phyloP scores from a whole-genome alignment of 345 rosid genomes.

The Theobroma cacao region DNA sequence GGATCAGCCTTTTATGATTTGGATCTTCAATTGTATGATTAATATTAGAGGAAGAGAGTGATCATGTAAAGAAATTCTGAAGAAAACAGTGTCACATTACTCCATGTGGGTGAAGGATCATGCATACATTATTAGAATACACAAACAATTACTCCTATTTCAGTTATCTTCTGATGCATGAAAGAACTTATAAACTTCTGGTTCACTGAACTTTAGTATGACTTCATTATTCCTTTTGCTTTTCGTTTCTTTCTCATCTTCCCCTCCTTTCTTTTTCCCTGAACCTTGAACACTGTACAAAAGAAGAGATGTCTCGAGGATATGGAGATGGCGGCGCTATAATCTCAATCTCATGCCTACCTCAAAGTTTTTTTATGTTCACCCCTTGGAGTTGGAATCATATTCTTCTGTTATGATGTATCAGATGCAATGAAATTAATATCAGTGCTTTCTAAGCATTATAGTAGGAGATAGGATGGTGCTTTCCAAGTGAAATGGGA shows the following conservation, averaged over 20 bases:
- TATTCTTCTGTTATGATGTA: conserved; percentile 5
- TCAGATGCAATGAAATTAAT: background rate
- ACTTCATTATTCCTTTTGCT: background rate
- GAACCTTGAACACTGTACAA: background rate
- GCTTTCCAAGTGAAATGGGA: background rate
- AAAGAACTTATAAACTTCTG: background rate
- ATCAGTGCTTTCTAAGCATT: background rate
- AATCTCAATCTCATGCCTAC: background rate
- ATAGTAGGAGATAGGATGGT: background rate
- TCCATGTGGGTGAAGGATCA: background rate
- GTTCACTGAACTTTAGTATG: background rate
- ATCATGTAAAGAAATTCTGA: background rate
- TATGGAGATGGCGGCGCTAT: background rate
- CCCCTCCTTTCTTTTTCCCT: background rate
- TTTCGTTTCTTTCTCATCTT: background rate
- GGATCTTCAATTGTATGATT: conserved; percentile 11
- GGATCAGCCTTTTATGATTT: background rate
- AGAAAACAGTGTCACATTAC: background rate
- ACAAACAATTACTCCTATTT: background rate
- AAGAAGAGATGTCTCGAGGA: background rate
- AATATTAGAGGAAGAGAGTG: background rate
- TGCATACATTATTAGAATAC: background rate
- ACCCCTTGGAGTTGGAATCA: conserved; percentile 13
- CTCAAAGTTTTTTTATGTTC: conserved; percentile 4
- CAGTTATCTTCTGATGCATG: background rate